Evolutionary conservation across 192 early-diverging fungal species (phyloP).

Genomic region (Coemansia sp.): DNA sequence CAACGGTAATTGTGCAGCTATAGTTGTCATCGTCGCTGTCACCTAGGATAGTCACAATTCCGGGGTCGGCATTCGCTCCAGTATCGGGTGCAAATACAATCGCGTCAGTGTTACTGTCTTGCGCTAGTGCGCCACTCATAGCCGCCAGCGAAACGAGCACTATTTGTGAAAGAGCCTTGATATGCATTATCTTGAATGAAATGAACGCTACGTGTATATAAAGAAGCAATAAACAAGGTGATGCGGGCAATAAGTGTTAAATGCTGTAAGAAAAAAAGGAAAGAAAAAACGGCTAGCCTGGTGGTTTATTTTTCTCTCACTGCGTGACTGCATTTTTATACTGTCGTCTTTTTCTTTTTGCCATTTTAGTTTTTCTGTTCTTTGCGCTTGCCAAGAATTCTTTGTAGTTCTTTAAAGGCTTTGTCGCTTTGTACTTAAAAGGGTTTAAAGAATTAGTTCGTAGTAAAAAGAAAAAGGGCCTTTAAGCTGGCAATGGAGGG

Average conservation of each 20-base stretch:
- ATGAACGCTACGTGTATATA: background rate
- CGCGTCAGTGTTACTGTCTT: background rate
- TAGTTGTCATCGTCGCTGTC: background rate
- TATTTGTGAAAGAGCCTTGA: background rate
- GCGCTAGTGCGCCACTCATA: no score
- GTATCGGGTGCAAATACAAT: background rate
- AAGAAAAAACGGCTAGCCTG: background rate
- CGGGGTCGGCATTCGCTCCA: background rate
- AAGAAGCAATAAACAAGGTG: background rate
- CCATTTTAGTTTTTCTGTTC: background rate
- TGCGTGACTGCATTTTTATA: background rate
- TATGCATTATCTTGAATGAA: constrained; percentile 6
- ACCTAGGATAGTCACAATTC: background rate
- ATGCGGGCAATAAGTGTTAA: background rate
- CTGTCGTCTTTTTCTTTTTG: background rate
- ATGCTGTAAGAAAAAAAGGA: background rate
- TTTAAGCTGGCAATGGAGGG: no score
- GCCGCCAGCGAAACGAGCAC: background rate
- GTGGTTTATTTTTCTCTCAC: background rate
- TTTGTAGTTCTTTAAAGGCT: background rate
- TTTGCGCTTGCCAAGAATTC: background rate
- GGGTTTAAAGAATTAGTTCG: no score
- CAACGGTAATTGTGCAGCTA: background rate
- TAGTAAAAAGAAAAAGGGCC: no score
- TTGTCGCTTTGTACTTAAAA: background rate